Evolutionary conservation across 2,329 filamentous ascomycete genomes (phyloP).

Genomic region (Berkeleyomyces rouxiae): DNA sequence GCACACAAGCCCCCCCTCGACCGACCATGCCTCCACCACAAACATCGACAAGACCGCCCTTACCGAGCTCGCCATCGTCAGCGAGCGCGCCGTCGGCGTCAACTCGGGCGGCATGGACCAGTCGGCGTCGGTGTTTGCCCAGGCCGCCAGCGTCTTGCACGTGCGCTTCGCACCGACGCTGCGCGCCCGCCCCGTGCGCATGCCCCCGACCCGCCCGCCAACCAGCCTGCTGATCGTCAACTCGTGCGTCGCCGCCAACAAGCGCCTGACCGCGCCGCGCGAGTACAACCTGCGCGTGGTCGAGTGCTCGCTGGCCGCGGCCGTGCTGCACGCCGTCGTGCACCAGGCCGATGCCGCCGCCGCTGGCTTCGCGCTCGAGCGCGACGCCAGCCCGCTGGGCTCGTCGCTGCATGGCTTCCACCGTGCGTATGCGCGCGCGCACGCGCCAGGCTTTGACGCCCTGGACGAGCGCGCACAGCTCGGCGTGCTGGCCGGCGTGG

Average conservation of each 20-base stretch:
- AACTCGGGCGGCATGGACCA: constrained; percentile 99
- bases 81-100: constrained; percentile 84
- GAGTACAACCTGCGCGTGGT: constrained; percentile 96
- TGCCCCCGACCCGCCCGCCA: constrained; percentile 67
- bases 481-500: constrained; percentile 18
- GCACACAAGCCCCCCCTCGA: too few species aligned
- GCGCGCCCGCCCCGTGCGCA: constrained; percentile 57
- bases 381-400: constrained; percentile 68
- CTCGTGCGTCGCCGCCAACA: constrained; percentile 85
- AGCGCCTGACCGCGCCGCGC: constrained; percentile 80
- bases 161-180: constrained; percentile 77
- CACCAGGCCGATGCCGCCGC: constrained; percentile 29
- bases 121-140: constrained; percentile 83
- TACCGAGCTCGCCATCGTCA: constrained; percentile 84
- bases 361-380: constrained; percentile 41
- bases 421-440: constrained; percentile 53
- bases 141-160: constrained; percentile 71
- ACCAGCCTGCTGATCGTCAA: constrained; percentile 88
- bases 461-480: constrained; percentile 5
- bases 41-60: constrained; percentile 76
- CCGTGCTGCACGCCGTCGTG: constrained; percentile 40
- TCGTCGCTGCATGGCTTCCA: constrained; percentile 78
- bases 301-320: constrained; percentile 79
- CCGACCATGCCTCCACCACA: constrained; percentile 34
- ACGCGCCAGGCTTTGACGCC: constrained; percentile 23